Base-by-base conservation (phyloP, 2,329 filamentous ascomycete genomes). In the Blastomyces parvus region DNA sequence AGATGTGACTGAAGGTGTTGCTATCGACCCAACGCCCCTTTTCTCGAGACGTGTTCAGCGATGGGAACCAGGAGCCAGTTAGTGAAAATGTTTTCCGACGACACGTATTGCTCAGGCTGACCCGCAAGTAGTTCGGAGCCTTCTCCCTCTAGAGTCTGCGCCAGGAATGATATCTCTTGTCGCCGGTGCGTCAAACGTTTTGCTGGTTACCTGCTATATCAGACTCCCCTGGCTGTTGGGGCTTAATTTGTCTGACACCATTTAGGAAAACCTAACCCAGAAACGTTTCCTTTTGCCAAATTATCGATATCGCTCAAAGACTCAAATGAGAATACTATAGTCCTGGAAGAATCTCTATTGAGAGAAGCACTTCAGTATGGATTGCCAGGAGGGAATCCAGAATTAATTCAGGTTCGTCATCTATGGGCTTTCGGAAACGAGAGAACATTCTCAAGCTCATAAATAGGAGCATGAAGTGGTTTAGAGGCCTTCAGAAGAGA, bases 401-500 rank as follows among this genome's bases (percentile, higher is more conserved):
- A 60, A 50, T 27, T 60, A 53, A 53, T 44, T 38, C 25, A 44
- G 56, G 33, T 44, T 38, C 17, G 25, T 30, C 4, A 59, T 59
- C 50, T 30, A 19, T 6, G 1, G 17, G 33, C 19, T 53, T 27
- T 4, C 25, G 19, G 50, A 33, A 1, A 19, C 50, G 4, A 33
- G 14, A 33, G n/a, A 11, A 4, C 44, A 3, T 48, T 5, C n/a
- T n/a, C 7, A 53, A 19, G 27, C 17, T 33, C 25, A 27, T 17
- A 17, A 27, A 11, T 59, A 3, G 4, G 33, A 38, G 13, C n/a
- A 30, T 30, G 2, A 36, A 60, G 59, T 60, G 59, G 59, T 60
- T 60, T 36, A 50, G 30, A 60, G 59, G 42, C 7, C 59, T 60
- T 22, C 59, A 60, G 44, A 60, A 25, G 19, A 44, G 27, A 60